Evolutionary conservation across 202 grass and related monocot species (phyloP).

Genomic region (Carex sylvatica): DNA sequence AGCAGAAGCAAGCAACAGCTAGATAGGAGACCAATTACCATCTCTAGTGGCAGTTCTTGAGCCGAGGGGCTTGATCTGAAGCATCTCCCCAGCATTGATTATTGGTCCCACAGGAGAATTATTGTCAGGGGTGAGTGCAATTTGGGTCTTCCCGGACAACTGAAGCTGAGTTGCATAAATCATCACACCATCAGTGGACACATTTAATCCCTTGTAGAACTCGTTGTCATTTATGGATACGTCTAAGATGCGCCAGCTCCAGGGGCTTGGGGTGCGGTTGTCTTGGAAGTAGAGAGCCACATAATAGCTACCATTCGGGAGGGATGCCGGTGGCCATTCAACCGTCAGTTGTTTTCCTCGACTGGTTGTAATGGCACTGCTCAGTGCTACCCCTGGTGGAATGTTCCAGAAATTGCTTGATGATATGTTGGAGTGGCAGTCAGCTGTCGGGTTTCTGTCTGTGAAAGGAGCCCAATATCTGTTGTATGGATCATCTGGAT

Average conservation of each 20-base stretch:
- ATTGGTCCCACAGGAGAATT: slow-evolving; percentile 64
- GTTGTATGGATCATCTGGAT: slow-evolving; percentile 98
- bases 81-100: slow-evolving; percentile 85
- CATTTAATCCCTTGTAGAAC: slow-evolving; percentile 72
- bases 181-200: slow-evolving; percentile 67
- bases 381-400: slow-evolving; percentile 59
- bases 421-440: slow-evolving; percentile 60
- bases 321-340: slow-evolving; percentile 51
- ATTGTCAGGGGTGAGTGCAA: slow-evolving; percentile 49
- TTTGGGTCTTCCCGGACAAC: slow-evolving; percentile 55
- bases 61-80: slow-evolving; percentile 68
- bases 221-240: slow-evolving; percentile 54
- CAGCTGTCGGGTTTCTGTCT: slow-evolving; percentile 51
- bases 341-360: slow-evolving; percentile 66
- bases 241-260: slow-evolving; percentile 77
- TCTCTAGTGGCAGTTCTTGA: slow-evolving; percentile 67
- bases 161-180: slow-evolving; percentile 61
- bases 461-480: slow-evolving; percentile 82
- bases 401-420: slow-evolving; percentile 77
- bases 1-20: not conserved
- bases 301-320: slow-evolving; percentile 63
- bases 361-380: slow-evolving; percentile 62
- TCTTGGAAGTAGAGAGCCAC: slow-evolving; percentile 95
- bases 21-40: slow-evolving; percentile 44
- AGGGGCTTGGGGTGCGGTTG: slow-evolving; percentile 68